Evolutionary conservation across 441 rosid species (phyloP), one percentile per base, ranked within the genome.

Genomic region (Pelargonium exstipulatum): DNA sequence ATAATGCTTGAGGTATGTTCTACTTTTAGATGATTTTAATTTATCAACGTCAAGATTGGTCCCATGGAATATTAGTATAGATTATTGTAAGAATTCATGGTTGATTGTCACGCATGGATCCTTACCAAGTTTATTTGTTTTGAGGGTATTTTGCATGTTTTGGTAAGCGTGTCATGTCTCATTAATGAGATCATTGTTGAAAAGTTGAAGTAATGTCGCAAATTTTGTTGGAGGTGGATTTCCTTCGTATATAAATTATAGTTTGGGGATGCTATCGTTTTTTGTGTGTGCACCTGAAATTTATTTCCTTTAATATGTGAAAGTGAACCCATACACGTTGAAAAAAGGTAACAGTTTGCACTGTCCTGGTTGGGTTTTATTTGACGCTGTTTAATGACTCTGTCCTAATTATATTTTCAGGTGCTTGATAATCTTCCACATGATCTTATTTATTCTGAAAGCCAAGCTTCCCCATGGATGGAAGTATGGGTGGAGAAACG

Each of bases 341-440:
- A 32, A 32, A 32, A 29, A 32, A 0, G 4, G 4, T 4, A 32
- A 55, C 26, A 55, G 18, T 18, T 53, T 18, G 61, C 61, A 55
- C 7, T 55, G 22, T 55, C 24, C 24, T 18, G 58, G 20, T 51
- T 51, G 58, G 20, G 58, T 51, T n/a, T 51, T 16, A 51, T 51
- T 51, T 32, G 17, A 17, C 5, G 7, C 57, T 1, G 5, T 6
- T 53, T 53, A 53, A 7, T 53, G 17, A 53, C 62, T 55, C 9
- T 17, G 24, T 4, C 3, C 62, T 17, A 17, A 55, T 55, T 55
- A 29, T 62, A 57, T 69, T 58, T 69, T 65, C 71, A 94, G 99
- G 97, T 94, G 62, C 88, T 94, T 76, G 99, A 94, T 88, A 94
- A 94, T 82, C 99, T 94, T 81, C 92, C 95, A 6, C 97, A 91